Conservation (phyloP, 2,329 filamentous ascomycete species). For the Colletotrichum magnum region DNA sequence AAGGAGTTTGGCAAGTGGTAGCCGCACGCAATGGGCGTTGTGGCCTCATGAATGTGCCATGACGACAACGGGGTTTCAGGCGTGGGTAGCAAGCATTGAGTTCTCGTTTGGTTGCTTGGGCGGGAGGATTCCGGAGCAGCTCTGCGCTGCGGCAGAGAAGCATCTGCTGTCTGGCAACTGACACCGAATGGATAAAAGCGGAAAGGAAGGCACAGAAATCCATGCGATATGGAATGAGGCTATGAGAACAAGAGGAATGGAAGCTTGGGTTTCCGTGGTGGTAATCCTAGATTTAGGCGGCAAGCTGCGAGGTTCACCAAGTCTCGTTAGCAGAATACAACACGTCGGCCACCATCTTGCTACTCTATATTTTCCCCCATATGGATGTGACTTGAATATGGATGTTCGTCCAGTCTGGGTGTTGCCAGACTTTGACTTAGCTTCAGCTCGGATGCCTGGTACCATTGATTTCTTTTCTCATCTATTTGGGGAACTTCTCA, state of each 20-base stretch:
- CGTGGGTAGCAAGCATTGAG: slow-evolving; percentile 36
- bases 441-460: too few relatives aligned
- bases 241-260: background rate
- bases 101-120: slow-evolving; percentile 23
- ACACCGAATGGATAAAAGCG: slow-evolving; percentile 3
- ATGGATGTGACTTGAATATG: background rate
- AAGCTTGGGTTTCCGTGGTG: slow-evolving; percentile 6
- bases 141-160: slow-evolving; percentile 2
- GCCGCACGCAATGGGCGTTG: slow-evolving; percentile 29
- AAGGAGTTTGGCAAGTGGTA: slow-evolving; percentile 40
- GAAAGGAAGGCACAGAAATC: background rate
- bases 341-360: slow-evolving; percentile 1
- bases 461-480: too few relatives aligned
- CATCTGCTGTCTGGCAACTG: background rate
- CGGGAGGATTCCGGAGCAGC: slow-evolving; percentile 5
- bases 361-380: background rate
- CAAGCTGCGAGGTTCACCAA: background rate
- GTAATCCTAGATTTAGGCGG: slow-evolving; percentile 9
- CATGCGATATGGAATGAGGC: slow-evolving; percentile 4
- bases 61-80: slow-evolving; percentile 31
- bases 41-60: slow-evolving; percentile 35
- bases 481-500: too few relatives aligned
- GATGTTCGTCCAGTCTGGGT: background rate
- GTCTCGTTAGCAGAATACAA: slow-evolving; percentile 1
- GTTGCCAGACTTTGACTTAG: background rate